Base-by-base conservation (phyloP, 495 filamentous ascomycete genomes). In the Cetradonia linearis region DNA sequence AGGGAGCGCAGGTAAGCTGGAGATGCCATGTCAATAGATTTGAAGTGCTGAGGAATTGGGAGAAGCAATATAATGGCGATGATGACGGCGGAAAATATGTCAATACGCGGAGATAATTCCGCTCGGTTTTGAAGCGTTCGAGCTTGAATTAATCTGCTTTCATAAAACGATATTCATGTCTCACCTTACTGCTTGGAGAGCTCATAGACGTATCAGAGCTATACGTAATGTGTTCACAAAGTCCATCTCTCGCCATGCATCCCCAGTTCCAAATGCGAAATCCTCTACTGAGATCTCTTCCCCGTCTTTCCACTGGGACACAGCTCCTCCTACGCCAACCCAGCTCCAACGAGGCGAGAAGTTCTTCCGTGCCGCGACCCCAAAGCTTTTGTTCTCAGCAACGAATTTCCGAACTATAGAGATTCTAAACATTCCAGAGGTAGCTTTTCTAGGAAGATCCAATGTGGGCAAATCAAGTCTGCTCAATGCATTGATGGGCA, bases 391-490 rank as follows among this genome's bases (percentile, higher is more conserved):
- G 38, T 91, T 85, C 77, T 83, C 82, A 23, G 81, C 85, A 5
- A 73, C 76, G 42, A 81, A 84, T 62, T 95, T 95, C 67, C 84
- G 85, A 62, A 75, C 79, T n/a, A 79, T 87, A 25, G 73, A 76
- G 11, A 56, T 70, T 3, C 67, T 68, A 4, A 71, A 70, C 7
- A 53, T 70, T 58, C 78, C 79, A 16, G 77, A 83, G 72, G 82
- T 88, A n/a, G 84, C 81, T 37, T 86, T 89, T 65, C 72, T 89
- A 1, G 93, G 93, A 49, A 83, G 90, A 47, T 91, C 86, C 36
- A 96, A 98, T 70, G 91, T 94, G 30, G 93, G 91, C 40, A 98
- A 98, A 70, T 91, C 86, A 34, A 87, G 83, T 9, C 76, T 97
- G 28, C 74, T 97, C 61, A 98, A 98, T 69, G 86, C 86, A 1